Base-by-base conservation (phyloP, 257 asterid species). In the Solanum appendiculatum region DNA sequence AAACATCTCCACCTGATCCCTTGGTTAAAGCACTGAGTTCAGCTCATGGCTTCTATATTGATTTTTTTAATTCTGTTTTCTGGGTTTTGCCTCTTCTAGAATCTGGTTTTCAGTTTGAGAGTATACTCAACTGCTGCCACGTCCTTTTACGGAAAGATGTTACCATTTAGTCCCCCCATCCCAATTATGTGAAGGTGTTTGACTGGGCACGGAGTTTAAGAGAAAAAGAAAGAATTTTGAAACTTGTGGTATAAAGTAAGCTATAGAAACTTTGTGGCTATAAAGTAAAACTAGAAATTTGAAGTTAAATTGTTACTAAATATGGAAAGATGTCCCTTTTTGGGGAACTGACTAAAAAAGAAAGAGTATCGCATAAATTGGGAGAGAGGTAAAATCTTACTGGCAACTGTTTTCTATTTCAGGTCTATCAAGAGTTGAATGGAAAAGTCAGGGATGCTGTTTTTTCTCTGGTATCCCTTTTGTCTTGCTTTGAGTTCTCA, bases 361-460 rank as follows among this genome's bases (percentile, higher is more conserved):
- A 33, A 48, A 48, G 58, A 48, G 16, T 69, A 18, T 33, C 42
- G 3, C 27, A 18, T 70, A 33, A 25, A 70, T 34, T 70, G 44
- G 13, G 78, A 70, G 3, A 5, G 44, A 69, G 44, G 78, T 37
- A 70, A 39, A 33, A 27, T 42, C 6, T 44, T 78, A 78, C 36
- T 46, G 78, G 72, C 54, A 83, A 77, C 51, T 90, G 74, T 72
- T 36, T 80, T 88, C 68, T 69, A 69, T 87, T 88, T 88, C 93
- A 97, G 99, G 99, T 97, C 68, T 97, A 95, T 91, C 86, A 77
- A 81, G 99, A 96, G 91, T 86, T 96, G 83, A 92, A 92, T 88
- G 97, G 91, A 36, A 94, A 95, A 92, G 99, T 93, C 39, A 94
- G 94, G 91, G 99, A 92, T 92, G 98, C 97, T 87, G 98, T 97